Evolutionary conservation across 2,329 filamentous ascomycete genomes (phyloP), one percentile per base, ranked within the genome.

Genomic region (Trichoderma simmonsii): DNA sequence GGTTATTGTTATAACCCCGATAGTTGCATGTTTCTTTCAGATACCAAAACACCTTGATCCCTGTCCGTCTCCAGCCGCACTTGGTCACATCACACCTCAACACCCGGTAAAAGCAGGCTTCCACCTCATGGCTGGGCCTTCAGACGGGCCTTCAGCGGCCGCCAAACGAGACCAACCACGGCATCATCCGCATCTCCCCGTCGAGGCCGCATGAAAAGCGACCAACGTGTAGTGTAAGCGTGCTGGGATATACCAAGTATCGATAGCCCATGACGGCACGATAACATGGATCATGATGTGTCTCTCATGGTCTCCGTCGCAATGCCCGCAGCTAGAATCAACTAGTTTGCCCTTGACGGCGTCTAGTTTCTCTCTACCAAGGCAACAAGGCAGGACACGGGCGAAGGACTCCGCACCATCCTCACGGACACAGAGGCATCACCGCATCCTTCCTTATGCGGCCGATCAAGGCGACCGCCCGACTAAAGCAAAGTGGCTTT

Each of bases 401-500:
- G 66, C 36, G 57, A 62, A 54, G 18, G 54, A 60, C 56, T 69
- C 65, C 65, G 59, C 66, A 51, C 66, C 32, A 60, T 68, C 57
- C 67, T 62, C 60, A 43, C 18, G 30, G 11, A 54, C 5, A 21
- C 15, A 51, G 21, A 51, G 57, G 6, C 61, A 36, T 59, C 30
- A 68, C 62, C 32, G 60, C 61, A 61, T 71, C 73, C 74, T 72
- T 71, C 73, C 74, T 72, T 74, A 74, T 73, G 74, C 77, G 78
- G 77, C 78, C 77, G 74, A 74, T 75, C 74, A 73, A 75, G 76
- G 72, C 74, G 77, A 70, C 73, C 73, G 75, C 69, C 75, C 71
- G 66, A 72, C 51, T 60, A n/a, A 28, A 60, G 28, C 54, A 51
- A 34, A 70, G 71, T 36, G 71, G 21, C 26, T 39, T 21, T 21